Evolutionary conservation across 1,139 yeast species (phyloP).

Genomic region (Petasospora rhodanensis): DNA sequence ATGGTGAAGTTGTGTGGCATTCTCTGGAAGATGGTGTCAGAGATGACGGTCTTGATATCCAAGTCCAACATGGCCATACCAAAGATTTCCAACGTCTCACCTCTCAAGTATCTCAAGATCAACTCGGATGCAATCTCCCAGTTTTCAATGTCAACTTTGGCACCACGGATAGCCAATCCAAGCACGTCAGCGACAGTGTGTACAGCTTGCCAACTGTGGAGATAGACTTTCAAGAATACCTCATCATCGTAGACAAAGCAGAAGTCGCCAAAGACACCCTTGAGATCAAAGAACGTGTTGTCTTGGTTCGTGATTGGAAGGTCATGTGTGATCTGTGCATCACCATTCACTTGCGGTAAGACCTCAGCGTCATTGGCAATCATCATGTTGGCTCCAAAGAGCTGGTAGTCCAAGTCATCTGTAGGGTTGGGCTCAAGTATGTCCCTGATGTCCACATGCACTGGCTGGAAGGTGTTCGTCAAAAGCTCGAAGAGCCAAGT

Average conservation of each 20-base stretch:
- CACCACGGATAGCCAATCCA: slow-evolving; percentile 3
- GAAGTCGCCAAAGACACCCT: slow-evolving; percentile 14
- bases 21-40: slow-evolving; percentile 23
- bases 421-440: not conserved
- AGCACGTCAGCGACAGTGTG: slow-evolving; percentile 6
- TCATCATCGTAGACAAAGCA: slow-evolving; percentile 10
- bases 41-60: slow-evolving; percentile 26
- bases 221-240: slow-evolving; percentile 13
- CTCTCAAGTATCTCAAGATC: slow-evolving; percentile 6
- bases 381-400: slow-evolving; percentile 3
- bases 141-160: slow-evolving; percentile 8
- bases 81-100: slow-evolving; percentile 10
- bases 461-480: slow-evolving; percentile 14
- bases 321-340: slow-evolving; percentile 1
- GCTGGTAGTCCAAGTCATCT: slow-evolving; percentile 1
- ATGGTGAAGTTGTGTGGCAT: slow-evolving; percentile 16
- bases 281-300: slow-evolving; percentile 18
- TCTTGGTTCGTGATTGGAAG: slow-evolving; percentile 16
- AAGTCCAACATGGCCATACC: slow-evolving; percentile 20
- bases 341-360: slow-evolving; percentile 12
- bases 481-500: slow-evolving; percentile 14
- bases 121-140: slow-evolving; percentile 5
- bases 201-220: slow-evolving; percentile 18
- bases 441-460: slow-evolving; percentile 2
- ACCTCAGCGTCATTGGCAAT: slow-evolving; percentile 3